Conservation (phyloP, 805 yeast species). For the Hanseniaspora guilliermondii region DNA sequence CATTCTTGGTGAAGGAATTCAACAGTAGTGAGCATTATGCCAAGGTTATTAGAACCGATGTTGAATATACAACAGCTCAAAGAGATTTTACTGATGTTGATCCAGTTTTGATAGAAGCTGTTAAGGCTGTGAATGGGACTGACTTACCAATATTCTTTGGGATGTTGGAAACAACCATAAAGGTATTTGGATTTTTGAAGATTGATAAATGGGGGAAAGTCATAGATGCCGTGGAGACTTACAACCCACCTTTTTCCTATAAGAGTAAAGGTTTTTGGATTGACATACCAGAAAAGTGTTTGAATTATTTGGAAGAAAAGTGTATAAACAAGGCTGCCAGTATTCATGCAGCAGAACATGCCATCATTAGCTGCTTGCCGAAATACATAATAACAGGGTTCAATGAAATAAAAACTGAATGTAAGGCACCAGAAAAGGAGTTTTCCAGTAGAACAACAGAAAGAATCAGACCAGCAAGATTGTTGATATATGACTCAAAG, state of each 20-base stretch:
- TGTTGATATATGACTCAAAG: conserved; percentile 70
- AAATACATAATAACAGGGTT: conserved; percentile 57
- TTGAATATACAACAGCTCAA: conserved; percentile 87
- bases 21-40: conserved; percentile 71
- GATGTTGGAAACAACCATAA: conserved; percentile 51
- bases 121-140: conserved; percentile 40
- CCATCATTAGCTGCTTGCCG: conserved; percentile 68
- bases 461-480: conserved; percentile 73
- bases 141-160: conserved; percentile 66
- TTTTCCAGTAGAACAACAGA: conserved; percentile 62
- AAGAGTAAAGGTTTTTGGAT: conserved; percentile 82
- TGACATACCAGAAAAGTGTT: conserved; percentile 59
- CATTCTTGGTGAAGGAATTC: conserved; percentile 76
- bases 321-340: conserved; percentile 69
- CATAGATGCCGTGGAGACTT: conserved; percentile 87
- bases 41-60: conserved; percentile 74
- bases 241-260: conserved; percentile 66
- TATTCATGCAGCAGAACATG: conserved; percentile 94
- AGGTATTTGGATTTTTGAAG: conserved; percentile 89
- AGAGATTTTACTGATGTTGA: conserved; percentile 90
- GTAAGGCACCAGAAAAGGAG: conserved; percentile 96
- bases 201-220: conserved; percentile 62
- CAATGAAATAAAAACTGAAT: conserved; percentile 78
- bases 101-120: conserved; percentile 58
- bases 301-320: conserved; percentile 47